A percentile compares a stretch with the other conserved stretches of the same genome.
These are phyloP conservation scores for Candida glucosophila DNA, from an alignment of 1,139 yeast genomes.

Conservation along the genomic window DNA sequence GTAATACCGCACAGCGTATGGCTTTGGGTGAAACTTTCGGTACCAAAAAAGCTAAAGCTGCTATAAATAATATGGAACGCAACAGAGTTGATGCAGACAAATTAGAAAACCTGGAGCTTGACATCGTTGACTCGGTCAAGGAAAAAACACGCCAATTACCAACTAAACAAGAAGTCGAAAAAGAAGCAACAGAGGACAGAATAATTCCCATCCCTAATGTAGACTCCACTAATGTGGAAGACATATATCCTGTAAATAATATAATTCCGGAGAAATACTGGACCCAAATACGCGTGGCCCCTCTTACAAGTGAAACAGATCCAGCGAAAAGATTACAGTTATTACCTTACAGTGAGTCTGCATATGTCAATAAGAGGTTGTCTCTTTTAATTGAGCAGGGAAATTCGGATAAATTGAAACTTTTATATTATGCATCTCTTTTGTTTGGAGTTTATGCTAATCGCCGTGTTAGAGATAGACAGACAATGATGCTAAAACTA, in stretches of 20 bases:
- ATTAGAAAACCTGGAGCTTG: conserved; percentile 65
- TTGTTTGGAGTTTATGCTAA: conserved; percentile 72
- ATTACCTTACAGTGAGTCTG: conserved; percentile 55
- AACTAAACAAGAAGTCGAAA: conserved; percentile 48
- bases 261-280: conserved; percentile 67
- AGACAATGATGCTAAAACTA: conserved; percentile 50
- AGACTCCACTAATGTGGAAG: conserved; percentile 74
- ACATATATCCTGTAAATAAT: conserved; percentile 64
- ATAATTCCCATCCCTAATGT: conserved; percentile 76
- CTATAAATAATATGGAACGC: conserved; percentile 70
- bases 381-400: conserved; percentile 31
- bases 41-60: conserved; percentile 91
- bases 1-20: conserved; percentile 55
- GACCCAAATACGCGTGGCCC: conserved; percentile 52
- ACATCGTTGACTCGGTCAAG: conserved; percentile 75
- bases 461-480: conserved; percentile 57
- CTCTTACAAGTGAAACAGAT: conserved; percentile 43
- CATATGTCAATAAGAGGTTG: conserved; percentile 45
- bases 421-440: conserved; percentile 71
- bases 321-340: conserved; percentile 40
- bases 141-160: conserved; percentile 68
- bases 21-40: conserved; percentile 95
- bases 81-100: conserved; percentile 81
- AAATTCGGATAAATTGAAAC: conserved; percentile 51
- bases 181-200: conserved; percentile 52